Conservation (phyloP, 2,329 filamentous ascomycete genomes). For the Aspergillus cejpii region DNA sequence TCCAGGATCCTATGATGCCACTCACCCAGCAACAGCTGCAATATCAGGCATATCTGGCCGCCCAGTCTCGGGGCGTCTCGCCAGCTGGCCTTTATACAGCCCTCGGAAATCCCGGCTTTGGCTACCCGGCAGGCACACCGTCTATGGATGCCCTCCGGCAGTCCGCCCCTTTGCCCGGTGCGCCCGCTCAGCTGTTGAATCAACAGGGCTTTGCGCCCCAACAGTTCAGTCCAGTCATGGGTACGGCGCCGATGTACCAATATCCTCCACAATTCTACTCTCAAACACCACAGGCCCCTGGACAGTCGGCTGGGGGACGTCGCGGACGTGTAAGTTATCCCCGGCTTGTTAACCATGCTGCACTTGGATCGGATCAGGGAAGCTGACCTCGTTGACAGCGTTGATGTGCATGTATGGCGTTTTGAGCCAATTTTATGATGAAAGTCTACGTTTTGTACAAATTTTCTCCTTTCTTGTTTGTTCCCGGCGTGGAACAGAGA, state of each 20-base stretch:
- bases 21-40: constrained; percentile 49
- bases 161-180: constrained; percentile 31
- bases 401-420: constrained; percentile 26
- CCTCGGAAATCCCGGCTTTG: constrained; percentile 41
- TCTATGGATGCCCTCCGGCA: constrained; percentile 31
- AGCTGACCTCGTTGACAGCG: constrained; percentile 23
- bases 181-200: constrained; percentile 41
- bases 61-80: constrained; percentile 40
- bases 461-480: constrained; percentile 17
- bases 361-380: background rate
- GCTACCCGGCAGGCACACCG: constrained; percentile 39
- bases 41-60: constrained; percentile 51
- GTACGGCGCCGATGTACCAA: constrained; percentile 44
- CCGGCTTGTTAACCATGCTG: constrained; percentile 1
- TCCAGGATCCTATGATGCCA: constrained; percentile 37
- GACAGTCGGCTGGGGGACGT: constrained; percentile 44
- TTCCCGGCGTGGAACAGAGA: constrained; percentile 25
- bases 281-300: constrained; percentile 40
- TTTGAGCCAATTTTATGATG: constrained; percentile 24
- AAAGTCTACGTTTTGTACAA: constrained; percentile 34
- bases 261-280: constrained; percentile 48
- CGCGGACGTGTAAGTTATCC: constrained; percentile 48
- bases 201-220: constrained; percentile 43
- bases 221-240: constrained; percentile 43
- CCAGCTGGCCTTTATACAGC: constrained; percentile 42